A percentile compares a stretch with the other conserved stretches of the same genome.
Evolutionary conservation across 75 land plant genomes (phyloP).

Genomic region (Picea sitchensis): DNA sequence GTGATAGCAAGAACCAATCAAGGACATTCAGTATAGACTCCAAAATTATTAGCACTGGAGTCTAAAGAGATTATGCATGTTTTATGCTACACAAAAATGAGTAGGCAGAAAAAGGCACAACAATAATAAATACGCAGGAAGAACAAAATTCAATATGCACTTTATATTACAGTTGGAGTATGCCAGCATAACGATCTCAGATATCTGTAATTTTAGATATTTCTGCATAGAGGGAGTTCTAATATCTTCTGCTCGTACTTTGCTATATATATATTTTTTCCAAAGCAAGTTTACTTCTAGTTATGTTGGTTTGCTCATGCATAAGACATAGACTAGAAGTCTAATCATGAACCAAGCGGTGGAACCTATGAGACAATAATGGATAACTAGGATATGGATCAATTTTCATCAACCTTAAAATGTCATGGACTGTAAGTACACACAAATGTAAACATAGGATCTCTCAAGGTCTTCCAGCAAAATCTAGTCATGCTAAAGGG

Average conservation of each 20-base stretch:
- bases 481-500: too few relatives aligned
- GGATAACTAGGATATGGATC: not conserved
- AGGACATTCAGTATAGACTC: not conserved
- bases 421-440: too few relatives aligned
- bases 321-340: not conserved
- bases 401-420: not conserved
- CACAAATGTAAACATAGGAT: too few relatives aligned
- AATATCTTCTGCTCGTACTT: not conserved
- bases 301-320: not conserved
- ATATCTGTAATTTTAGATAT: not conserved
- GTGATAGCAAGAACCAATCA: not conserved
- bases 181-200: not conserved
- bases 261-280: not conserved
- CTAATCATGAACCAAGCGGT: not conserved
- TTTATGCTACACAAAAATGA: not conserved
- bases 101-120: not conserved
- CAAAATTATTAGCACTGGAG: not conserved
- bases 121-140: not conserved
- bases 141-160: not conserved
- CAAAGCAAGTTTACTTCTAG: not conserved
- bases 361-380: not conserved
- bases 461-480: too few relatives aligned
- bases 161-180: not conserved
- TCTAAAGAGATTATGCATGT: not conserved
- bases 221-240: not conserved